phyloP scores from a whole-genome alignment of 352 stramenopile species.

The Phytophthora citrophthora region DNA sequence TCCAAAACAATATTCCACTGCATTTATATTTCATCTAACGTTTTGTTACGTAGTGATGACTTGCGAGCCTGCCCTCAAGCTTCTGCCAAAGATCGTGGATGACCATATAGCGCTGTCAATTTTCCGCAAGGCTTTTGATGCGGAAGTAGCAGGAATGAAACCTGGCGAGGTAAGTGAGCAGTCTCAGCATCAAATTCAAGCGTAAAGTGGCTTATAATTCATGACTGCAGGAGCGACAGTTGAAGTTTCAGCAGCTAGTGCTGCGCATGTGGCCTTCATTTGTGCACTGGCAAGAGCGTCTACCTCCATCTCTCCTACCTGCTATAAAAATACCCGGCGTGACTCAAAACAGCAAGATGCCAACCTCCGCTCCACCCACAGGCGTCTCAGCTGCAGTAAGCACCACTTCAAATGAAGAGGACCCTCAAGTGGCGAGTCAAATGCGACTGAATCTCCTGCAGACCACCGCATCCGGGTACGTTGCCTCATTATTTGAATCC shows the following conservation, averaged over 20 bases:
- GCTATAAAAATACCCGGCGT: constrained; percentile 8
- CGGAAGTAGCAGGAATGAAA: constrained; percentile 52
- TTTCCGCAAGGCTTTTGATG: constrained; percentile 69
- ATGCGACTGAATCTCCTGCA: constrained; percentile 50
- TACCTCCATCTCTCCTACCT: constrained; percentile 48
- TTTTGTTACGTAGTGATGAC: constrained; percentile 44
- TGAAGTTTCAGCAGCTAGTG: constrained; percentile 72
- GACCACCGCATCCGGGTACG: constrained; percentile 61
- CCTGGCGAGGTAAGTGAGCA: constrained; percentile 40
- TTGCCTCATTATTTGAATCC: background rate
- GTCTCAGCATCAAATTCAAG: background rate
- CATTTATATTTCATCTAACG: background rate
- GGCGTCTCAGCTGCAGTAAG: constrained; percentile 17
- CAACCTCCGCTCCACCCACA: constrained; percentile 11
- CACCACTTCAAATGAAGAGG: constrained; percentile 17
- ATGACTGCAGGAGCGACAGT: constrained; percentile 51
- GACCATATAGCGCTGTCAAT: constrained; percentile 68
- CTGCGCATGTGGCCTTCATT: constrained; percentile 84
- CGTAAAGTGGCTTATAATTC: background rate
- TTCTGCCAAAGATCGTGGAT: constrained; percentile 75
- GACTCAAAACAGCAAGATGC: constrained; percentile 8
- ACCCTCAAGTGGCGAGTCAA: constrained; percentile 20
- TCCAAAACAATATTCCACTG: background rate
- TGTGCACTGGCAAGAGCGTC: constrained; percentile 50
- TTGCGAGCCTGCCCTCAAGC: constrained; percentile 72